Evolutionary conservation across 305 asterid genomes (phyloP).

Genomic region (Fraxinus velutina): DNA sequence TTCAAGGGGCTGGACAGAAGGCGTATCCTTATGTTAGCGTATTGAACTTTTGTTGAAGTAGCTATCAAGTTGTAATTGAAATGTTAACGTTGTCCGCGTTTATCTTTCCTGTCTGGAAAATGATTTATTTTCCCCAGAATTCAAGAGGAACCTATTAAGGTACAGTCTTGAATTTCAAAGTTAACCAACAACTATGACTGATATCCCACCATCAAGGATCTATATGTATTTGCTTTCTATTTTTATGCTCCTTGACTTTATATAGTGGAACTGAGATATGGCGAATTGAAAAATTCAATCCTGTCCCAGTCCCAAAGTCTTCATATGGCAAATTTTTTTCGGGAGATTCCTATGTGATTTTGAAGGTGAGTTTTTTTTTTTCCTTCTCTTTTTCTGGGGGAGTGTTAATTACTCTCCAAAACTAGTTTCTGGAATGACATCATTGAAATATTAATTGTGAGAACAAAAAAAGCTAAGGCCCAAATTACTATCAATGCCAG

Average conservation of each 20-base stretch:
- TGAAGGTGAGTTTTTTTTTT: conserved; percentile 55
- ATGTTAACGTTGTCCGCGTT: conserved; percentile 9
- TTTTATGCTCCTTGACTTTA: conserved; percentile 53
- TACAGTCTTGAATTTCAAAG: conserved; percentile 15
- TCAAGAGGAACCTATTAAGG: neutral
- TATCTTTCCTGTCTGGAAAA: conserved; percentile 18
- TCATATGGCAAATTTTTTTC: conserved; percentile 76
- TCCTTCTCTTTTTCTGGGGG: neutral
- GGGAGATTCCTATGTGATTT: conserved; percentile 83
- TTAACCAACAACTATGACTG: conserved; percentile 3
- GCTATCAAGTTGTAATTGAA: conserved; percentile 12
- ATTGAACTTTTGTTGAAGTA: conserved; percentile 13
- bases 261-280: conserved; percentile 87
- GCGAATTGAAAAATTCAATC: conserved; percentile 75
- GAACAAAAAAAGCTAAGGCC: neutral
- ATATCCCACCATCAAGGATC: conserved; percentile 18
- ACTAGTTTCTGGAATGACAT: conserved; percentile 13
- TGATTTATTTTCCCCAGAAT: neutral
- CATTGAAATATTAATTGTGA: neutral
- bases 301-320: conserved; percentile 61
- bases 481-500: neutral
- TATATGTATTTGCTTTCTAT: conserved; percentile 16
- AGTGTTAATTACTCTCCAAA: neutral
- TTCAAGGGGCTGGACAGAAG: conserved; percentile 92
- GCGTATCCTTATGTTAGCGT: conserved; percentile 66